A percentile compares a stretch with the other conserved stretches of the same genome.
These are phyloP conservation scores for Persicaria tinctoria DNA, from an alignment of 148 eudicot species.

Conservation along the genomic window DNA sequence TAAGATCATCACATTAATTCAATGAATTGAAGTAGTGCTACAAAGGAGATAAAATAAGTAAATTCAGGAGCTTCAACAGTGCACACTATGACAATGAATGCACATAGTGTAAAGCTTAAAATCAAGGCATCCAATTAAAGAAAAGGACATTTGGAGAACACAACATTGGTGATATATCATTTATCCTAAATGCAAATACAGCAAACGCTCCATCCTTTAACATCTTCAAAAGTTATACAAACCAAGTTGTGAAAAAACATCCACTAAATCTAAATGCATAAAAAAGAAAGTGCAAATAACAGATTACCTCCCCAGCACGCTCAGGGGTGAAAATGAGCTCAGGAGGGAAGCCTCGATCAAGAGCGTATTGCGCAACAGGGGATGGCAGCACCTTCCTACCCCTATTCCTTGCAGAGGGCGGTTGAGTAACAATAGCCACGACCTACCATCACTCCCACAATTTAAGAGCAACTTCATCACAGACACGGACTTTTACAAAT, in stretches of 20 bases:
- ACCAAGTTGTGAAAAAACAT: not conserved
- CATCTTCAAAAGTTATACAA: not conserved
- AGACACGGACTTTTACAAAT: not conserved
- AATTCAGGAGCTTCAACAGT: not conserved
- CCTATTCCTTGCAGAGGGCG: constrained; percentile 68
- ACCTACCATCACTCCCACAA: constrained; percentile 33
- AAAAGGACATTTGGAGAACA: not conserved
- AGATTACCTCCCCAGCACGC: constrained; percentile 71
- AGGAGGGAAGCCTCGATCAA: constrained; percentile 77
- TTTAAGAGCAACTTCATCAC: not conserved
- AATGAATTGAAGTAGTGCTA: not conserved
- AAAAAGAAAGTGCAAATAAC: not conserved
- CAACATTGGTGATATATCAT: not conserved
- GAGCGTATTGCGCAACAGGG: constrained; percentile 83
- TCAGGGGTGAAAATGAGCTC: constrained; percentile 79
- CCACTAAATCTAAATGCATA: not conserved
- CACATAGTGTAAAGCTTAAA: not conserved
- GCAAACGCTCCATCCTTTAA: not conserved
- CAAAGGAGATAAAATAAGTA: not conserved
- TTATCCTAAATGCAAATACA: not conserved
- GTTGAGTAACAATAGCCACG: constrained; percentile 89
- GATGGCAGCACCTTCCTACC: constrained; percentile 80
- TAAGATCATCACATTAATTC: not conserved
- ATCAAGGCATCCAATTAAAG: not conserved
- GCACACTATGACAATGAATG: not conserved